These are phyloP conservation scores for Solanum hybrid DNA, from an alignment of 305 asterid species.

Conservation along the genomic window DNA sequence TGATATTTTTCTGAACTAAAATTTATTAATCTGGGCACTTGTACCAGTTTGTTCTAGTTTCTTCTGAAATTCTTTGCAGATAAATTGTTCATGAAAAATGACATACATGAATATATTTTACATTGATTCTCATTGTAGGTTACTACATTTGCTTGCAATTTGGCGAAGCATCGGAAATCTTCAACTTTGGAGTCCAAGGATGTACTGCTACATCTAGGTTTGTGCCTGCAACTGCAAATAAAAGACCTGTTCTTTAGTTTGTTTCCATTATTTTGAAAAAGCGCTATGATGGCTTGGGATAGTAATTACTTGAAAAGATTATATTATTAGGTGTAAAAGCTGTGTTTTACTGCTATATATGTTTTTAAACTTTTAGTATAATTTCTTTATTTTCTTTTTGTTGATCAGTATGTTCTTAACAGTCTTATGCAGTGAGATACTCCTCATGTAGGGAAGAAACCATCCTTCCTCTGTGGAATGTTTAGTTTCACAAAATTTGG, in stretches of 20 bases:
- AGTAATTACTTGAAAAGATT: background rate
- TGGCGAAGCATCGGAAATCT: conserved; percentile 96
- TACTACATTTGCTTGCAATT: conserved; percentile 67
- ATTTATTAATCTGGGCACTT: background rate
- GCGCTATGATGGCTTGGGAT: background rate
- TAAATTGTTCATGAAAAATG: background rate
- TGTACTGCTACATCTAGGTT: conserved; percentile 86
- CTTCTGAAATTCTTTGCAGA: background rate
- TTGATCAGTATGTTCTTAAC: background rate
- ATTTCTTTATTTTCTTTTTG: background rate
- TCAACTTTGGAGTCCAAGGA: conserved; percentile 89
- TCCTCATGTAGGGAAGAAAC: background rate
- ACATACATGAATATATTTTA: background rate
- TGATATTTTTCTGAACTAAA: background rate
- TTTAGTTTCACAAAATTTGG: background rate
- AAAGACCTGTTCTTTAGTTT: background rate
- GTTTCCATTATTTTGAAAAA: background rate
- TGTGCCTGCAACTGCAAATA: conserved; percentile 21
- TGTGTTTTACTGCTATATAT: background rate
- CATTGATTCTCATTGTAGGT: conserved; percentile 38
- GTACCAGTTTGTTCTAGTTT: background rate
- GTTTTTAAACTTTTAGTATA: background rate
- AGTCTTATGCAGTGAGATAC: background rate
- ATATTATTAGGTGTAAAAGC: background rate
- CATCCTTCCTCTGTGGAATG: background rate